Evolutionary conservation across 345 rosid species (phyloP).

Genomic region (Dovyalis caffra): DNA sequence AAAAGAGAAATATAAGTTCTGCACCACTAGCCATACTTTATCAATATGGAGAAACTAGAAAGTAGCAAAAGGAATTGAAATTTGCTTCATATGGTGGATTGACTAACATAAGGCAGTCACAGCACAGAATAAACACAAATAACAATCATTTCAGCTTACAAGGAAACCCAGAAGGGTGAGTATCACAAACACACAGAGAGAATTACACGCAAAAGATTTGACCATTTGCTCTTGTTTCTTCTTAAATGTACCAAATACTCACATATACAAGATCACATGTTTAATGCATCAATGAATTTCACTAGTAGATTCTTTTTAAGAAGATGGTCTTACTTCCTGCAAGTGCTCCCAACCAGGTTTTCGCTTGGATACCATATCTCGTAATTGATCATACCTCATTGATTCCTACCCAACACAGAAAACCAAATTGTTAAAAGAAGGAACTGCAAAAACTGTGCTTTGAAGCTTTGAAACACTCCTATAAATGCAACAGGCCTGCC

Average conservation of each 20-base stretch:
- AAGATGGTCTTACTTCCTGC: slow-evolving; percentile 64
- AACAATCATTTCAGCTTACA: neutral
- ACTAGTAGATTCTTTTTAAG: neutral
- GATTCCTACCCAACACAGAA: slow-evolving; percentile 58
- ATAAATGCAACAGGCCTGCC: neutral
- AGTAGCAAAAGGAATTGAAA: neutral
- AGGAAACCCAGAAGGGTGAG: neutral
- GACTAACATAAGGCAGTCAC: neutral
- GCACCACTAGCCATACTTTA: neutral
- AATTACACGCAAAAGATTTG: neutral
- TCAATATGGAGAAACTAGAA: neutral
- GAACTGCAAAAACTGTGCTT: neutral
- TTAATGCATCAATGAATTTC: neutral
- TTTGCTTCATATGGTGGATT: neutral
- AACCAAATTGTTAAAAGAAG: slow-evolving; percentile 15
- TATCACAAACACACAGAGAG: neutral
- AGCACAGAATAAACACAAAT: neutral
- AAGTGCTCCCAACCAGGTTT: slow-evolving; percentile 92
- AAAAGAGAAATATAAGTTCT: neutral
- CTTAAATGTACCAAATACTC: neutral
- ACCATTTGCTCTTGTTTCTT: neutral
- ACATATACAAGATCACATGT: neutral
- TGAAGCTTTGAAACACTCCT: neutral
- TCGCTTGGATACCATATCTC: slow-evolving; percentile 75
- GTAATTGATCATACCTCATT: slow-evolving; percentile 80